Conservation (phyloP, 768 basidiomycete genomes). For the Suillus subalutaceus region DNA sequence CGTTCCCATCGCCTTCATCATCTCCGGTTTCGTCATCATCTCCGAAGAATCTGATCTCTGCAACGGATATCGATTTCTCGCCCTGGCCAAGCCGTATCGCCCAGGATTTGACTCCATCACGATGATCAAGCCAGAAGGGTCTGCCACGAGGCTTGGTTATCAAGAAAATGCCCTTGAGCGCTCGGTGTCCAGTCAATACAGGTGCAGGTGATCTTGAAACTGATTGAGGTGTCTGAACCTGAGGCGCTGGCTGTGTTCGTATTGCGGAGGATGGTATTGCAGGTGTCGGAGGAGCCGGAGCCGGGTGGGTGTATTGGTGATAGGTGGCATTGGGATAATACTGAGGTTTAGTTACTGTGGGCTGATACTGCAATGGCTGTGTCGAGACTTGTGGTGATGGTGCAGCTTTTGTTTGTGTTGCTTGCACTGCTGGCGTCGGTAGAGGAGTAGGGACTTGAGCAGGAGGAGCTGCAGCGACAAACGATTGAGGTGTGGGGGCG, state of each 20-base stretch:
- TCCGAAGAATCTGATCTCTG: conserved; percentile 54
- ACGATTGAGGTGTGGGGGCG: conserved; percentile 26
- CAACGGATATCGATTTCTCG: conserved; percentile 59
- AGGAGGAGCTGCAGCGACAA: conserved; percentile 21
- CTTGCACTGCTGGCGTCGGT: conserved; percentile 17
- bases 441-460: conserved; percentile 23
- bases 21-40: conserved; percentile 64
- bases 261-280: conserved; percentile 16
- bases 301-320: conserved; percentile 33
- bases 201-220: conserved; percentile 36
- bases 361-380: conserved; percentile 37
- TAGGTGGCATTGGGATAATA: conserved; percentile 61
- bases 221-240: conserved; percentile 29
- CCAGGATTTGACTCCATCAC: conserved; percentile 78
- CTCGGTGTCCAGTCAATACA: conserved; percentile 40
- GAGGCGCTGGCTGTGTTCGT: conserved; percentile 6
- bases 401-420: conserved; percentile 12
- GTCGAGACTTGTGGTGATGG: conserved; percentile 37
- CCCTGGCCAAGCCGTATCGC: conserved; percentile 59
- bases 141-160: conserved; percentile 63
- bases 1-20: conserved; percentile 49
- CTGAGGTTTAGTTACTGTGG: conserved; percentile 26
- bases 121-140: conserved; percentile 58
- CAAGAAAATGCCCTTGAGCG: conserved; percentile 55
- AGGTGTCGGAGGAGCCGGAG: conserved; percentile 22